These are phyloP conservation scores for Fremontodendron californicum DNA, from an alignment of 345 rosid species.

Conservation along the genomic window DNA sequence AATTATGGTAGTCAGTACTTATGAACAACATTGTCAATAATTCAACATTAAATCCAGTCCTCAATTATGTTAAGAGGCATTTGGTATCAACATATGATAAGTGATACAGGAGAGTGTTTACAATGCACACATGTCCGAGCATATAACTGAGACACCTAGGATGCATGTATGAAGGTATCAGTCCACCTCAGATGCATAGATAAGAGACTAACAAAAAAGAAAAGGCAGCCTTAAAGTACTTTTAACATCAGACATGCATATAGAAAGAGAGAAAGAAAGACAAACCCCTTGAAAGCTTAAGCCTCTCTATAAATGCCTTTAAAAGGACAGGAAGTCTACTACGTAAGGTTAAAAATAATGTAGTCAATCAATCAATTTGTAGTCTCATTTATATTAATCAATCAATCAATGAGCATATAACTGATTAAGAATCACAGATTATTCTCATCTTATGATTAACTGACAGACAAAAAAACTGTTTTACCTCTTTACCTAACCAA, in stretches of 20 bases:
- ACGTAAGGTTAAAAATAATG: background rate
- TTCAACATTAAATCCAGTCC: background rate
- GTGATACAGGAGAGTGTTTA: background rate
- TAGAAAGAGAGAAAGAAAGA: background rate
- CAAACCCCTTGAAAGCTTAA: background rate
- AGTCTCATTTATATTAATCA: background rate
- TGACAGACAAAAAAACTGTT: background rate
- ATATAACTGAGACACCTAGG: background rate
- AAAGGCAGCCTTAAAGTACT: background rate
- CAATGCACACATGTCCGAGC: background rate
- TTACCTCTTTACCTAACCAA: background rate
- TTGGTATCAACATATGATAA: background rate
- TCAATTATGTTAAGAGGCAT: background rate
- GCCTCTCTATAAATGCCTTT: background rate
- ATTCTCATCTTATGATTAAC: background rate
- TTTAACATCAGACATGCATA: background rate
- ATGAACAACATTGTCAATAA: background rate
- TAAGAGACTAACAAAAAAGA: too few species aligned
- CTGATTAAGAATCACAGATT: background rate
- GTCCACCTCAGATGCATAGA: background rate
- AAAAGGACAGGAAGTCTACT: background rate
- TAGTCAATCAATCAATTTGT: background rate
- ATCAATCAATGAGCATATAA: background rate
- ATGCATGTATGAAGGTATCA: background rate
- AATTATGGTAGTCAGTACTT: slow-evolving; percentile 15